Base-by-base conservation (phyloP, 1,284 basidiomycete genomes). In the Pseudozyma sp. region DNA sequence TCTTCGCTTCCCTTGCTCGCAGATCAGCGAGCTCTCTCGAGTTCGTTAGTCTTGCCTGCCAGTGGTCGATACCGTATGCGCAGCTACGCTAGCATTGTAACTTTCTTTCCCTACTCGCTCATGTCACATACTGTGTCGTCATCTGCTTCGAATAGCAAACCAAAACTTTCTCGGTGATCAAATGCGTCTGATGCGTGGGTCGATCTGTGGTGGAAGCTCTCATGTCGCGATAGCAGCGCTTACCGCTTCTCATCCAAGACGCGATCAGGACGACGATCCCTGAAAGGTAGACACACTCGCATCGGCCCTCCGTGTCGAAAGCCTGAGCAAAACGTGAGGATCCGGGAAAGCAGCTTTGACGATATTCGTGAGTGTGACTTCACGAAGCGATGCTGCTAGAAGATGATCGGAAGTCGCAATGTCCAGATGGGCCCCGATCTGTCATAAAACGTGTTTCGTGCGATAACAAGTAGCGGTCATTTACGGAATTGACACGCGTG, bases 71-170 rank as follows among this genome's bases (percentile, higher is more conserved):
- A 33, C 34, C 61, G 61, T 64, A 52, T 40, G 56, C 61, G 61
- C 24, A 40, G 52, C 53, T 40, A 31, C 62, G 59, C 51, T 52
- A 60, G 57, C 60, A 64, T 34, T 48, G 46, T 49, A 54, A 52
- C 46, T 37, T 13, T 47, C 24, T 56, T 43, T n/a, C 49, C 44
- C 17, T 37, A 45, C 49, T 17, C 54, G 61, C 60, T 69, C 57
- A 37, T 69, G 67, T 64, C 67, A 60, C 60, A 56, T 69, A 63
- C 49, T 49, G 39, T 61, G 54, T 63, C 44, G 59, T 55, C 56
- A 52, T 34, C 43, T 40, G 67, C 67, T 64, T 45, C 60, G 34
- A 24, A 39, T 34, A 68, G 67, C 67, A 64, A 64, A 31, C 45
- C 46, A 64, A 69, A 64, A 56, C 53, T 50, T 56, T 45, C 52